Base-by-base conservation (phyloP, 2,329 filamentous ascomycete genomes). In the Penicillium expansum region DNA sequence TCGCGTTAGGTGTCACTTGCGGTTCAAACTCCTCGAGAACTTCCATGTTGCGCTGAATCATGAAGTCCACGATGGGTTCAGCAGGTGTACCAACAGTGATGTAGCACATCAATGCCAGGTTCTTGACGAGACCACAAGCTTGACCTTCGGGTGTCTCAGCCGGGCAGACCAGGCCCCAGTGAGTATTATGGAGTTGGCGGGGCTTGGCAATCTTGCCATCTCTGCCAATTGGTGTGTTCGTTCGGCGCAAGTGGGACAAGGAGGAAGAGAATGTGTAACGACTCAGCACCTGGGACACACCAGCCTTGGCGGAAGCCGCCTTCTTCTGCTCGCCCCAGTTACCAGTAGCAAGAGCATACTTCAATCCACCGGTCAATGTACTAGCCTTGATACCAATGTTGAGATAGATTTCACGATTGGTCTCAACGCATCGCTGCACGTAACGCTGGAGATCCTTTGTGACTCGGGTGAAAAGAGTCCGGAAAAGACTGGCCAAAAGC, bases 281-380 rank as follows among this genome's bases (percentile, higher is more conserved):
- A 79, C 97, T 99, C 69, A 99, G 79, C 77, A 99, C 95, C 77
- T 99, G 94, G 47, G 93, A 97, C 45, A 99, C 94, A 82, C 94
- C 95, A 45, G 94, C 94, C 62, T 95, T 97, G 1, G 92, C 91
- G 66, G 89, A 93, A 67, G 90, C 90, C 20, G 94, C 92, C 80
- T 97, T 99, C 83, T 97, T 99, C 80, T 99, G 94, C 65, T 99
- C 94, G 70, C 94, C 95, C 95, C 94, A 99, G 77, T 99, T 99
- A 64, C 94, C 94, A 14, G 94, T 99, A 27, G 94, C 93, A 60
- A 99, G 82, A 51, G 94, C 97, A 77, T 99, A 99, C 73, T 97
- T 96, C 64, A 99, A 79, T 48, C 93, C 94, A 71, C 94, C 95
- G 20, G 92, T 96, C 64, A 99, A 83, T 20, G 94, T 96, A 61